Conservation (phyloP, 1,284 basidiomycete genomes). For the Tylopilus sp. region DNA sequence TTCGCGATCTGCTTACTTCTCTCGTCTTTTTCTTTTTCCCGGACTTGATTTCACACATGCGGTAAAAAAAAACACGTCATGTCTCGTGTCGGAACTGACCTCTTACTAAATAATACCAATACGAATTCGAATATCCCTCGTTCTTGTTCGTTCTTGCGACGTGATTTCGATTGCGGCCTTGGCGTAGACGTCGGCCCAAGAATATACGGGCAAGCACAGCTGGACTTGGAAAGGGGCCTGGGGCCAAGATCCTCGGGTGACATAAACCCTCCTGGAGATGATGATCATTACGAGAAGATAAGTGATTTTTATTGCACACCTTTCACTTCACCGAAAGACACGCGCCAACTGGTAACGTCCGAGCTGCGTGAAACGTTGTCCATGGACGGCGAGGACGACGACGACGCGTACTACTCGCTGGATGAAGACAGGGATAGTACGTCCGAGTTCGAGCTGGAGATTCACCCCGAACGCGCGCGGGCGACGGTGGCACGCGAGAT, state of each 20-base stretch:
- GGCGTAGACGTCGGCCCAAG: constrained; percentile 2
- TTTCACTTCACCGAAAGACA: constrained; percentile 17
- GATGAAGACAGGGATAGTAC: constrained; percentile 41
- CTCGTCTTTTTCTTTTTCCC: constrained; percentile 3
- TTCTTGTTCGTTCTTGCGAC: constrained; percentile 3
- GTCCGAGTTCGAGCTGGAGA: constrained; percentile 6
- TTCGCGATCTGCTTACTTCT: constrained; percentile 18
- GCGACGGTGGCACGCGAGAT: constrained; percentile 59
- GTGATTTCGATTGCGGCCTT: constrained; percentile 8
- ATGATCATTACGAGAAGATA: constrained; percentile 8
- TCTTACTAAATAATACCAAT: constrained; percentile 15
- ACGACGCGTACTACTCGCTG: constrained; percentile 53
- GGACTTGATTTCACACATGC: constrained; percentile 5
- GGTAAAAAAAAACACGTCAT: constrained; percentile 1
- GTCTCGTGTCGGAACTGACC: constrained; percentile 2
- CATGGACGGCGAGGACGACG: constrained; percentile 34
- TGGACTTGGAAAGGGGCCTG: background rate
- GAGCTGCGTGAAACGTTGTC: constrained; percentile 14
- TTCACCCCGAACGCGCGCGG: constrained; percentile 43
- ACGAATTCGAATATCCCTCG: constrained; percentile 11
- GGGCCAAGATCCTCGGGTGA: background rate
- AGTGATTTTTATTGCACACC: constrained; percentile 28
- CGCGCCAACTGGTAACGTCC: constrained; percentile 1
- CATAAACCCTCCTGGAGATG: constrained; percentile 1
- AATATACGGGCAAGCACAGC: background rate